These are phyloP conservation scores for Misopates orontium DNA, from an alignment of 257 asterid species.

Conservation along the genomic window DNA sequence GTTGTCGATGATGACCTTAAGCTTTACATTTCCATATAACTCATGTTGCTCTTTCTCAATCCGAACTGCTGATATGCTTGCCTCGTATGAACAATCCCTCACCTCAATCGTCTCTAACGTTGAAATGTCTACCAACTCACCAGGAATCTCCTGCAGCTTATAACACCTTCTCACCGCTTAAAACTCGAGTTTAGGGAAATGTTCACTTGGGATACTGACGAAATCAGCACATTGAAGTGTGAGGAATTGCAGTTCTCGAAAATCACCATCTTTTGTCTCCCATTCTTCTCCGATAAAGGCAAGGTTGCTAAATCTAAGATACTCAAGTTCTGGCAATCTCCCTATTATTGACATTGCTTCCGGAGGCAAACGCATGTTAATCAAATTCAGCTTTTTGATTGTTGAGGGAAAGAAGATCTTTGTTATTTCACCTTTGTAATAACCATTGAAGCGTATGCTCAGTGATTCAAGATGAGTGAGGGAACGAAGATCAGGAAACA, in stretches of 20 bases:
- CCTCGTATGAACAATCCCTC: background rate
- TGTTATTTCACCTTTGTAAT: background rate
- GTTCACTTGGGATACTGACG: background rate
- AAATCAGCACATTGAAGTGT: background rate
- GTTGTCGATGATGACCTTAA: constrained; percentile 8
- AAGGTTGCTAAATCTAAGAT: background rate
- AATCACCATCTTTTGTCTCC: constrained; percentile 17
- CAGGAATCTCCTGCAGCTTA: constrained; percentile 17
- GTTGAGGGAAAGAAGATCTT: background rate
- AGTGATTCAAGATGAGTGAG: too few relatives aligned
- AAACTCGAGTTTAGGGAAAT: constrained; percentile 24
- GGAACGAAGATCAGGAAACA: too few relatives aligned
- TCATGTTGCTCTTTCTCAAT: constrained; percentile 18
- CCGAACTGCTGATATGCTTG: constrained; percentile 7
- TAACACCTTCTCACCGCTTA: constrained; percentile 1
- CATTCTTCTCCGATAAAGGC: constrained; percentile 5
- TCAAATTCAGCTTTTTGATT: background rate
- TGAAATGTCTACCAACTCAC: constrained; percentile 3
- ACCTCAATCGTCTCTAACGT: constrained; percentile 25
- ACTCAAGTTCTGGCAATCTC: constrained; percentile 8
- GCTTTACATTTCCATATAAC: constrained; percentile 6
- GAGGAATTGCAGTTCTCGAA: constrained; percentile 14
- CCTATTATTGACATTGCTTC: constrained; percentile 5
- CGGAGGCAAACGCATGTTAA: background rate
- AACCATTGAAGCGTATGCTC: background rate